A percentile compares a stretch with the other conserved stretches of the same genome.
phyloP scores from a whole-genome alignment of 140 eudicot species.

The Flaveria floridana region DNA sequence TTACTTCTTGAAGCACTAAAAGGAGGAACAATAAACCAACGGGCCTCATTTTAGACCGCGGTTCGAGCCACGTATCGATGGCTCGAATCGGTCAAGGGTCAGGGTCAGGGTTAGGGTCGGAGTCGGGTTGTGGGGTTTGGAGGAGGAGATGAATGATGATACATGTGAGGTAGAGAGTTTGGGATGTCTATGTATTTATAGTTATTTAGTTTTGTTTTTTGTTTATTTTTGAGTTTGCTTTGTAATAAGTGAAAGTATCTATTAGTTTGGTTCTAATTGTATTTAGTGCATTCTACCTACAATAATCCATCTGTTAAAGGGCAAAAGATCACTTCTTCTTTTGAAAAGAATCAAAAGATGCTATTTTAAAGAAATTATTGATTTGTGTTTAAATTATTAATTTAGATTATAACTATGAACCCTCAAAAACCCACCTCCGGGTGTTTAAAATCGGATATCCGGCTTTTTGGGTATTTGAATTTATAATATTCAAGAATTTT shows the following conservation, averaged over 20 bases:
- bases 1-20: slow-evolving; percentile 30
- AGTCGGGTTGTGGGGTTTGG: slow-evolving; percentile 4
- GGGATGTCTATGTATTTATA: slow-evolving; percentile 30
- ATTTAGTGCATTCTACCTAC: slow-evolving; percentile 28
- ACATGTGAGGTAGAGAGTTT: slow-evolving; percentile 22
- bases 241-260: slow-evolving; percentile 22
- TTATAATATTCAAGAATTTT: too few relatives aligned
- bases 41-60: slow-evolving; percentile 29
- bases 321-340: slow-evolving; percentile 27
- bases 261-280: slow-evolving; percentile 22
- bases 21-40: slow-evolving; percentile 12
- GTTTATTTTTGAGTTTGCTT: slow-evolving; percentile 26
- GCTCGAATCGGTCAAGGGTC: neutral
- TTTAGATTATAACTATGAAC: neutral
- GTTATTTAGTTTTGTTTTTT: slow-evolving; percentile 4
- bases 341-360: slow-evolving; percentile 23
- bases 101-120: slow-evolving; percentile 13
- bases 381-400: neutral
- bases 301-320: slow-evolving; percentile 40
- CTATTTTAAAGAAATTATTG: neutral
- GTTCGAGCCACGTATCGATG: slow-evolving; percentile 18
- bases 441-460: too few relatives aligned
- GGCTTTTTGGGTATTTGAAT: too few relatives aligned
- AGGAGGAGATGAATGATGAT: slow-evolving; percentile 14
- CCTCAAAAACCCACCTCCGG: too few relatives aligned